Evolutionary conservation across 192 early-diverging fungal genomes (phyloP), one percentile per base, ranked within the genome.

Genomic region (Thoreauomyces humboldtii): DNA sequence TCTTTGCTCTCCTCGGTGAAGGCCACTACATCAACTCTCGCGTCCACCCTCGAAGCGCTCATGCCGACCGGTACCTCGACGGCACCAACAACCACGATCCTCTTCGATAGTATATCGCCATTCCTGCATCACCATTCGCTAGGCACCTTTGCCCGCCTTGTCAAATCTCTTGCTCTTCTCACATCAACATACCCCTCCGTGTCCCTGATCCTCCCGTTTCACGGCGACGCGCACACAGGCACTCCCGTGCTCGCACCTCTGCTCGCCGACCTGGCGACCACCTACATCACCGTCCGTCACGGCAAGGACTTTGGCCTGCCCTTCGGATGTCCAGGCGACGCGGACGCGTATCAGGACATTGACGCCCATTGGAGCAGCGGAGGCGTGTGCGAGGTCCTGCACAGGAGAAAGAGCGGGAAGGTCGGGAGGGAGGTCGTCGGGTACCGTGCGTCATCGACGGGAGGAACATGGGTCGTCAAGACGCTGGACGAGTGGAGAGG

Each of bases 351-450:
- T 54, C 12, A 22, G 4, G 36, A 62, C 7, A 31, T 60, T 62
- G 9, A 71, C 48, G 34, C 61, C 22, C 27, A 68, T 22, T 51
- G 19, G 22, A 15, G n/a, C 1, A 27, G 27, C 12, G 77, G 74
- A 12, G 65, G 32, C 1, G 22, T 75, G 14, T 66, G 59, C 2
- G 67, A 72, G 12, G 55, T 82, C 4, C 59, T 75, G 55, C 79
- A 79, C 68, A 73, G 73, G 37, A 61, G 70, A 21, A 80, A 80
- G 51, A 74, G 70, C 31, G 78, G 78, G 7, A 81, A 82, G 52
- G 63, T 82, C 0, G 29, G 44, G 31, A 64, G 73, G 36, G 78
- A 81, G 44, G 46, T 57, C 15, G 55, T 35, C 19, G 55, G 12
- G 32, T 52, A 52, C 50, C 4, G 4, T 2, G 32, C 15, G 27